Evolutionary conservation across 2,329 filamentous ascomycete species (phyloP), one percentile per base, ranked within the genome.

Genomic region (Cytospora chrysosperma): DNA sequence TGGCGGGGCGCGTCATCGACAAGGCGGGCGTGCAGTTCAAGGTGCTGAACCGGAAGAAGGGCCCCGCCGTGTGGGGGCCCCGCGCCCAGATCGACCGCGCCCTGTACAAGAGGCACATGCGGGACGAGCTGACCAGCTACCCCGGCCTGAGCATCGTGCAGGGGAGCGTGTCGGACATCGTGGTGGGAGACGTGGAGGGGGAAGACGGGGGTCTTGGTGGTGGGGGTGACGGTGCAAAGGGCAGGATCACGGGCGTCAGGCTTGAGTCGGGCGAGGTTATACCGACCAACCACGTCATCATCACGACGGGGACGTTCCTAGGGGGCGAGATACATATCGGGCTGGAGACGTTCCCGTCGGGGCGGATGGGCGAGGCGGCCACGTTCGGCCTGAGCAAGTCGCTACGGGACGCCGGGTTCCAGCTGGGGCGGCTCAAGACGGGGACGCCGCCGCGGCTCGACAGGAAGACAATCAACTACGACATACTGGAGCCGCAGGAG

Each of bases 301-400:
- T 99, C 69, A 98, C 95, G 0, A 99, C 95, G 0, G 95, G 95
- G 0, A 99, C 95, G 0, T 99, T 99, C 72, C 78, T 99, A 6
- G 90, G 94, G 13, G 95, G 93, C 21, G 95, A 99, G 76, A 99
- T 99, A 67, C 95, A 99, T 71, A 96, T 99, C 66, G 95, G 93
- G 0, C 79, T 98, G 9, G 85, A 96, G 59, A 85, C 83, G 3
- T 97, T 87, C 72, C 93, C 95, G 0, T 91, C 95, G 0, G 95
- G 95, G 1, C 87, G 95, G 10, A 93, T 99, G 81, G 95, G 94
- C 13, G 95, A 99, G 77, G 91, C 91, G 26, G 93, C 95, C 0
- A 97, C 95, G 0, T 92, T 92, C 72, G 94, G 94, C 0, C 78
- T 99, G 61, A 97, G 93, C 81, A 95, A 93, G 73, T 97, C 93